Percentiles rank a stretch among this genome's conserved stretches.
These are phyloP conservation scores for Xylariaceae sp. DNA, from an alignment of 2,329 filamentous ascomycete species.

Conservation along the genomic window DNA sequence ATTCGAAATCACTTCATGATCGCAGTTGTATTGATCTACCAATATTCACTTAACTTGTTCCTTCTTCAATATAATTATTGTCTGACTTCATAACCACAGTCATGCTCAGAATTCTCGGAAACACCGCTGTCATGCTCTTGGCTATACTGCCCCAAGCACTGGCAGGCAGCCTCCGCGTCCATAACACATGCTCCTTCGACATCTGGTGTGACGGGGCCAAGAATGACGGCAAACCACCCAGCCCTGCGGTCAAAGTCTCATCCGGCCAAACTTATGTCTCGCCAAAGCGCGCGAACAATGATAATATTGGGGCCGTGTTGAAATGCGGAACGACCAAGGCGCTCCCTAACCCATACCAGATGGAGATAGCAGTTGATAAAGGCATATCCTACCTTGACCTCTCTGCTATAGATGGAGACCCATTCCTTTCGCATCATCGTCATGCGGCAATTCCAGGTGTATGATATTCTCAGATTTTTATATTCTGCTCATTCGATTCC, in stretches of 20 bases:
- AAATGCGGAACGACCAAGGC: constrained; percentile 25
- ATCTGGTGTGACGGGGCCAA: constrained; percentile 29
- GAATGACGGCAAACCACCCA: constrained; percentile 27
- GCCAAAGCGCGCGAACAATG: constrained; percentile 21
- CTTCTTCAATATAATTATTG: too few relatives aligned
- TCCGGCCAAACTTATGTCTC: constrained; percentile 21
- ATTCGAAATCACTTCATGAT: too few relatives aligned
- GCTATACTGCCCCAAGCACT: constrained; percentile 9
- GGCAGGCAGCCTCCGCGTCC: constrained; percentile 19
- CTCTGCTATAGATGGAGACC: constrained; percentile 30
- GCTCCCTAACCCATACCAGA: constrained; percentile 28
- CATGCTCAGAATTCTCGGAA: too few relatives aligned
- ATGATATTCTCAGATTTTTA: neutral
- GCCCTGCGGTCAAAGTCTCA: neutral
- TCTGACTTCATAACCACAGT: too few relatives aligned
- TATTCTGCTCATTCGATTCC: neutral
- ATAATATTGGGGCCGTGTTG: constrained; percentile 32
- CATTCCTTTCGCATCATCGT: constrained; percentile 28
- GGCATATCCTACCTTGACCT: constrained; percentile 33
- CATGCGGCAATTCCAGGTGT: constrained; percentile 29
- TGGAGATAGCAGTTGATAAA: constrained; percentile 28
- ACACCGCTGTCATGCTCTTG: too few relatives aligned
- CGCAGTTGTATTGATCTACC: too few relatives aligned
- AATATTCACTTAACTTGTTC: too few relatives aligned
- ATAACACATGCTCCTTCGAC: constrained; percentile 28